These are phyloP conservation scores for Paradendryphiella salina DNA, from an alignment of 2,329 filamentous ascomycete species.

Conservation along the genomic window DNA sequence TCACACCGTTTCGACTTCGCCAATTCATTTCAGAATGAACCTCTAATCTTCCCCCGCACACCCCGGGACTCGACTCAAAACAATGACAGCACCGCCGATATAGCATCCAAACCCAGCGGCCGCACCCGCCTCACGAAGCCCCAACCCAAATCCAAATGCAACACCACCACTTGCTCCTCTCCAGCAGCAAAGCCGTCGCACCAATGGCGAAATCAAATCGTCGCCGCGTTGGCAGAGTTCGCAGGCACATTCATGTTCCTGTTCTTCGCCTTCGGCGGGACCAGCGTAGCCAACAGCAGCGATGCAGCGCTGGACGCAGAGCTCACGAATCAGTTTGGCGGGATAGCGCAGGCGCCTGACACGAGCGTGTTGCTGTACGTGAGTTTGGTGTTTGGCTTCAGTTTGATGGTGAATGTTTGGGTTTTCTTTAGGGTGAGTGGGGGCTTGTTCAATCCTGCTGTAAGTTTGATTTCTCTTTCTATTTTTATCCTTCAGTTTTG, in stretches of 20 bases:
- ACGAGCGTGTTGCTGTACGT: slow-evolving; percentile 44
- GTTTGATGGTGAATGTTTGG: slow-evolving; percentile 48
- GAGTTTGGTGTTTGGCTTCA: slow-evolving; percentile 45
- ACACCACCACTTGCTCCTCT: no score
- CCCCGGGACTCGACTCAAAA: no score
- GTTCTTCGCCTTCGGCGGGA: slow-evolving; percentile 48
- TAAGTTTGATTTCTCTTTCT: slow-evolving; percentile 27
- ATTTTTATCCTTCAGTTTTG: no score
- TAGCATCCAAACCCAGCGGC: no score
- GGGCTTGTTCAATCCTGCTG: slow-evolving; percentile 48
- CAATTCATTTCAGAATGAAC: no score
- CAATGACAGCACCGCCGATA: no score
- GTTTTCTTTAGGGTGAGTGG: slow-evolving; percentile 47
- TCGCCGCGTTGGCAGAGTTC: slow-evolving; percentile 45
- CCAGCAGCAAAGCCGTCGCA: background rate
- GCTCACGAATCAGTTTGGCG: slow-evolving; percentile 20
- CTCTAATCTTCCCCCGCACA: no score
- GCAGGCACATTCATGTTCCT: slow-evolving; percentile 49
- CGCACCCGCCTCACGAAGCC: background rate
- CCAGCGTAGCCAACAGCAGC: slow-evolving; percentile 43
- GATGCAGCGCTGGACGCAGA: slow-evolving; percentile 9
- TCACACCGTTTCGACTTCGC: no score
- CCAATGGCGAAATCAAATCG: slow-evolving; percentile 42
- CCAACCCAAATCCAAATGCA: no score
- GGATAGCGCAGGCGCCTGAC: slow-evolving; percentile 39